Conservation (phyloP, 2,329 filamentous ascomycete genomes). For the Aureobasidium melanogenum region DNA sequence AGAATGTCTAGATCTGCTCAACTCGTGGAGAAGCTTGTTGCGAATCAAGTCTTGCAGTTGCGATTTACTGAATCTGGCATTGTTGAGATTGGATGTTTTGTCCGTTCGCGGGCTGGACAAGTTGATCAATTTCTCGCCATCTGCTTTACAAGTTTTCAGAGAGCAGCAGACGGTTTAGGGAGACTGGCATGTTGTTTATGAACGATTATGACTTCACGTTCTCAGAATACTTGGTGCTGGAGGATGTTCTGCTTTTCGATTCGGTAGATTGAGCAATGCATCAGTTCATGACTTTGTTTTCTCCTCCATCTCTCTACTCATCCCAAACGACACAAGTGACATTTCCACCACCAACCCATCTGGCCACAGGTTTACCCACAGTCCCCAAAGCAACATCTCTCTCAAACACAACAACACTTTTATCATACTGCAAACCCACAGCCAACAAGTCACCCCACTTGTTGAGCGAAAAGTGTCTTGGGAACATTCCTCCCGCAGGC, state of each 20-base stretch:
- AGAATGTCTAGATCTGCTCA: slow-evolving; percentile 24
- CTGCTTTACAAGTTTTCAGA: slow-evolving; percentile 20
- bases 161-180: neutral
- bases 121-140: slow-evolving; percentile 24
- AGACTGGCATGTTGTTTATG: neutral
- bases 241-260: neutral
- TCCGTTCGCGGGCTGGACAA: slow-evolving; percentile 23
- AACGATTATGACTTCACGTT: neutral
- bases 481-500: slow-evolving; percentile 55
- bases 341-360: slow-evolving; percentile 22
- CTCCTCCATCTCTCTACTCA: slow-evolving; percentile 13
- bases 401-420: slow-evolving; percentile 52
- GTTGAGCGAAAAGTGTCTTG: slow-evolving; percentile 61
- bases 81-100: slow-evolving; percentile 24
- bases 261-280: neutral
- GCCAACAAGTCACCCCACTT: slow-evolving; percentile 54
- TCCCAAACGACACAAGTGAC: slow-evolving; percentile 30
- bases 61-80: slow-evolving; percentile 25
- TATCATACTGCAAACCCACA: slow-evolving; percentile 54
- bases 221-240: too few relatives aligned
- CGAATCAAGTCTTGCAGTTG: slow-evolving; percentile 26
- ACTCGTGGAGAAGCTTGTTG: slow-evolving; percentile 23
- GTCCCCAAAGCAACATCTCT: slow-evolving; percentile 52
- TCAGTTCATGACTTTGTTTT: neutral
- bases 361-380: slow-evolving; percentile 42